Conservation (phyloP, 768 basidiomycete species). For the Leccinum sublutescens region DNA sequence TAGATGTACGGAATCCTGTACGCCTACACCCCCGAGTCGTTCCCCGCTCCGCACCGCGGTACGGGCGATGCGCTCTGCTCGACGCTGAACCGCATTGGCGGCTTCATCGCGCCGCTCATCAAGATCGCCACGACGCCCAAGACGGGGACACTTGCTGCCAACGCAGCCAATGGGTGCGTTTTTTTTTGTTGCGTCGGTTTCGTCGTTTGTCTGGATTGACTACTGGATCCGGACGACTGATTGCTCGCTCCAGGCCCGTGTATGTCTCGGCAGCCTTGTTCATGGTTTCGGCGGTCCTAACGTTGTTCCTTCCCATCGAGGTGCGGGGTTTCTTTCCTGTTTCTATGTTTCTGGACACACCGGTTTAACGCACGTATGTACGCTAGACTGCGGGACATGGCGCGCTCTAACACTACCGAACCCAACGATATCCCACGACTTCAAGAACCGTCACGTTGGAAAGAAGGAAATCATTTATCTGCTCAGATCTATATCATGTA, state of each 20-base stretch:
- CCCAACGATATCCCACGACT: background rate
- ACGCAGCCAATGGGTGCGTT: conserved; percentile 38
- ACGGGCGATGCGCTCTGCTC: conserved; percentile 51
- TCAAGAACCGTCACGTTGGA: background rate
- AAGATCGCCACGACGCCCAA: conserved; percentile 43
- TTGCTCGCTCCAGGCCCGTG: conserved; percentile 35
- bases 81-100: conserved; percentile 48
- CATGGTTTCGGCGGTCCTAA: conserved; percentile 39
- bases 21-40: conserved; percentile 60
- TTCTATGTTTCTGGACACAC: background rate
- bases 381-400: conserved; percentile 28
- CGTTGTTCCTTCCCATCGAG: conserved; percentile 48
- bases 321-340: conserved; percentile 21
- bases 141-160: conserved; percentile 29
- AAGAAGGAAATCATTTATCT: background rate
- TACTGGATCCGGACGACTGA: background rate
- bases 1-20: conserved; percentile 54
- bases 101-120: conserved; percentile 48
- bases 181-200: background rate
- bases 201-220: too few relatives aligned
- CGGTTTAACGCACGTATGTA: background rate
- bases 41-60: conserved; percentile 56
- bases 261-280: conserved; percentile 48
- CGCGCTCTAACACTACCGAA: conserved; percentile 14
- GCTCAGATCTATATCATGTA: background rate